Percentiles rank a stretch among this genome's conserved stretches.
phyloP scores from a whole-genome alignment of 805 yeast species.

The Wickerhamiella bombiphila region DNA sequence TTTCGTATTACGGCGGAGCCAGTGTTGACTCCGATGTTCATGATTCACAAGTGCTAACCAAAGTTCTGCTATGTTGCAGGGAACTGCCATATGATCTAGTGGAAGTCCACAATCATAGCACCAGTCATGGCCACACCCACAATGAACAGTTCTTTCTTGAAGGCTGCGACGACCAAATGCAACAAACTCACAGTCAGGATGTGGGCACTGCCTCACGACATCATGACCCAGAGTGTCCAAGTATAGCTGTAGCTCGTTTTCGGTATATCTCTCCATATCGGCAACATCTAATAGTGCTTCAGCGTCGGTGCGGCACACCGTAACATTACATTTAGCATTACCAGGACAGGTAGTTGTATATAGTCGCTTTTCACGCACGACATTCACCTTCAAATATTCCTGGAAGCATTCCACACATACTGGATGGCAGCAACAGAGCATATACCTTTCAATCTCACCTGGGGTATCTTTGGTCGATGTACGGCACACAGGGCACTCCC shows the following conservation, averaged over 20 bases:
- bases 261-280: conserved; percentile 4
- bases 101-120: conserved; percentile 56
- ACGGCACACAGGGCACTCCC: neutral
- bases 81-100: conserved; percentile 74
- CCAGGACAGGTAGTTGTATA: conserved; percentile 49
- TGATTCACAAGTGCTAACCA: conserved; percentile 76
- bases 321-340: conserved; percentile 32
- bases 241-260: conserved; percentile 3
- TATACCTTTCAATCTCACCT: neutral
- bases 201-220: conserved; percentile 12
- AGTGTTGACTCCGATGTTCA: conserved; percentile 75
- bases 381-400: conserved; percentile 38
- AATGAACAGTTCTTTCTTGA: conserved; percentile 42
- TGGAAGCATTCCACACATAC: conserved; percentile 59
- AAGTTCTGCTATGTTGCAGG: conserved; percentile 48
- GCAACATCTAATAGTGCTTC: conserved; percentile 19
- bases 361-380: conserved; percentile 22
- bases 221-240: conserved; percentile 1
- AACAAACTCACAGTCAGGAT: conserved; percentile 12
- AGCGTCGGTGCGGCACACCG: conserved; percentile 23
- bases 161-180: conserved; percentile 35
- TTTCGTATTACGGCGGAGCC: conserved; percentile 77
- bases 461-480: neutral
- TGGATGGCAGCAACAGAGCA: conserved; percentile 51
- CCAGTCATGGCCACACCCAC: conserved; percentile 53